A percentile compares a stretch with the other conserved stretches of the same genome.
phyloP scores from a whole-genome alignment of 306 rosid species.

The Vicia faba region DNA sequence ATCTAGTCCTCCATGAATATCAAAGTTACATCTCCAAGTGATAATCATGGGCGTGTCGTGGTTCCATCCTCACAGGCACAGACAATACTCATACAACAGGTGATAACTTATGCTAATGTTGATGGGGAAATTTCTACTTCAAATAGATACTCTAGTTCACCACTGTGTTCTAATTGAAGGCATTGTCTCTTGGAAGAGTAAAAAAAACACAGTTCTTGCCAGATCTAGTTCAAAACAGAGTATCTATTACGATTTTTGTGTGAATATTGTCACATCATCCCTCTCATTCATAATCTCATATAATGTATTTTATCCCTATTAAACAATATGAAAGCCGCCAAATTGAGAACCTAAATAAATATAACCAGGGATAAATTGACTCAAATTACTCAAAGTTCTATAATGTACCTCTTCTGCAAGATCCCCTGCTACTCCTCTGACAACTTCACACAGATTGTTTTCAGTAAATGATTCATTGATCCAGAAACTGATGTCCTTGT shows the following conservation, averaged over 20 bases:
- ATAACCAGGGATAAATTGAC: neutral
- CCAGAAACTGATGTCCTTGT: constrained; percentile 96
- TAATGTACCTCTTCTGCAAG: constrained; percentile 97
- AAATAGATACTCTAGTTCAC: neutral
- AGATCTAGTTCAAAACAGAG: neutral
- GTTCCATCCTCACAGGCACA: constrained; percentile 18
- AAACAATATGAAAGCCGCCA: constrained; percentile 23
- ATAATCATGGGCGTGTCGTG: neutral
- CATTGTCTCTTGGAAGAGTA: neutral
- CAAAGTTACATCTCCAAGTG: neutral
- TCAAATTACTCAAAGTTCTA: constrained; percentile 39
- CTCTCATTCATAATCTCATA: neutral
- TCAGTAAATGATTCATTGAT: constrained; percentile 84
- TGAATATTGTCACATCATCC: constrained; percentile 5
- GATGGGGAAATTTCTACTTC: neutral
- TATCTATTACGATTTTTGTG: neutral
- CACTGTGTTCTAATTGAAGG: constrained; percentile 8
- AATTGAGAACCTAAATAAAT: constrained; percentile 9
- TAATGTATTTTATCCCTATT: constrained; percentile 9
- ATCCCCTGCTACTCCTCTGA: constrained; percentile 92
- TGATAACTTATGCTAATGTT: neutral
- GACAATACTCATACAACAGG: neutral
- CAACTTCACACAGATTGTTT: constrained; percentile 96
- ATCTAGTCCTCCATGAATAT: neutral
- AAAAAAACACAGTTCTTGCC: neutral